These are phyloP conservation scores for Chaetomium globosum DNA, from an alignment of 2,329 filamentous ascomycete genomes.

Conservation along the genomic window DNA sequence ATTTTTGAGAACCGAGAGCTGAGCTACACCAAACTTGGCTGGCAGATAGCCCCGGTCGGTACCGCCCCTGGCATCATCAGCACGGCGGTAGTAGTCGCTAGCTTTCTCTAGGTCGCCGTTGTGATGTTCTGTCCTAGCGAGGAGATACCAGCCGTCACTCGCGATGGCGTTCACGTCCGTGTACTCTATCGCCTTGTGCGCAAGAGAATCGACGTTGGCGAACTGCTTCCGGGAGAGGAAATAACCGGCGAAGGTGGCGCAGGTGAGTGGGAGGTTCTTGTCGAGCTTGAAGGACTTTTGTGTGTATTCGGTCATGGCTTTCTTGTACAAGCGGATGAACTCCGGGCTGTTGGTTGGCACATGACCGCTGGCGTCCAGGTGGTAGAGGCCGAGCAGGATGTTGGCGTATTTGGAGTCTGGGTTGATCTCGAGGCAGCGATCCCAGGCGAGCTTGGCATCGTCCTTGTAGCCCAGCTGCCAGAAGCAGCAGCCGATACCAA, in stretches of 20 bases:
- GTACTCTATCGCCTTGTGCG: conserved; percentile 89
- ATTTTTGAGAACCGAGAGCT: conserved; percentile 80
- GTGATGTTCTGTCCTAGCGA: conserved; percentile 89
- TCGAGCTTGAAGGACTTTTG: conserved; percentile 93
- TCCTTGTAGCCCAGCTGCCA: conserved; percentile 97
- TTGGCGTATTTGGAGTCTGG: conserved; percentile 87
- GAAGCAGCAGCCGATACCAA: conserved; percentile 94
- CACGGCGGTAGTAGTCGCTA: conserved; percentile 81
- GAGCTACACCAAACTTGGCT: conserved; percentile 90
- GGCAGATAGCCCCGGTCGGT: conserved; percentile 89
- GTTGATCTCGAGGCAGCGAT: conserved; percentile 77
- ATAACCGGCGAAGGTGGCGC: conserved; percentile 85
- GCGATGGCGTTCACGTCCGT: conserved; percentile 96
- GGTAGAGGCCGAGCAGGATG: conserved; percentile 85
- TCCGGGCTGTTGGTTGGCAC: conserved; percentile 81
- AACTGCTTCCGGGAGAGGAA: conserved; percentile 83
- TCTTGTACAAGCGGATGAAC: conserved; percentile 84
- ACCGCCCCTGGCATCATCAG: conserved; percentile 89
- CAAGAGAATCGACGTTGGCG: conserved; percentile 79
- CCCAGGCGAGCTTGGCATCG: conserved; percentile 88
- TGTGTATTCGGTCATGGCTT: conserved; percentile 91
- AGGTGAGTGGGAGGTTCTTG: conserved; percentile 86
- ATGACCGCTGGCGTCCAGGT: conserved; percentile 82
- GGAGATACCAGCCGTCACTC: conserved; percentile 95
- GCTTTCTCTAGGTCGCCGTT: conserved; percentile 74